A percentile compares a stretch with the other conserved stretches of the same genome.
Conservation (phyloP, 129 eudicot genomes). For the Oenanthe sinensis region DNA sequence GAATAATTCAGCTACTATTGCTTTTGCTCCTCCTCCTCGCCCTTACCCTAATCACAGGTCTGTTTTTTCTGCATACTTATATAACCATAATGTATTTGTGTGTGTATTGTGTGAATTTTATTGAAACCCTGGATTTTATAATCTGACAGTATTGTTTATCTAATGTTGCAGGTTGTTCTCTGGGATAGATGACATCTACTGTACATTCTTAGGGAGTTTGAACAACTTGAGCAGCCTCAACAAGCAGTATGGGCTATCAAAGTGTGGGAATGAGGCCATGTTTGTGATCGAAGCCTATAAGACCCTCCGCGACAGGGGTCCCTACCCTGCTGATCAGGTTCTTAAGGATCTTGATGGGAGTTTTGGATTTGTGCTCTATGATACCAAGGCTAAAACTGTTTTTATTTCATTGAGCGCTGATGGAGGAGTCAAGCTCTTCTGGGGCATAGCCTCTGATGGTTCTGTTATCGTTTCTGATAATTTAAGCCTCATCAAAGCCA, state of each 20-base stretch:
- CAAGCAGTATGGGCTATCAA: constrained; percentile 75
- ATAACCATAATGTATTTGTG: too few species aligned
- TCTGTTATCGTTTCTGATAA: constrained; percentile 75
- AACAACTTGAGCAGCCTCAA: constrained; percentile 61
- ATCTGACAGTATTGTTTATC: not conserved
- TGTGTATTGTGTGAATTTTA: not conserved
- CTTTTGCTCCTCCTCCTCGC: constrained; percentile 52
- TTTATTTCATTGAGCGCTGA: constrained; percentile 69
- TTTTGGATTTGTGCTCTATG: constrained; percentile 81
- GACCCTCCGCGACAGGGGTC: constrained; percentile 91
- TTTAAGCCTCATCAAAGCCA: constrained; percentile 51
- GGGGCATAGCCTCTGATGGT: constrained; percentile 79
- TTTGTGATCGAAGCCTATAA: constrained; percentile 83
- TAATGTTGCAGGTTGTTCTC: constrained; percentile 54
- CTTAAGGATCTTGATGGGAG: constrained; percentile 84
- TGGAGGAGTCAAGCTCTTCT: constrained; percentile 56
- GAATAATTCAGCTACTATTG: constrained; percentile 40
- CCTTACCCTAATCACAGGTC: constrained; percentile 53
- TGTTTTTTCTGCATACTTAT: not conserved
- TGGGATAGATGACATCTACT: constrained; percentile 62
- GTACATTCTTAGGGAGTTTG: constrained; percentile 70
- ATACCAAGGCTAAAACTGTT: constrained; percentile 51
- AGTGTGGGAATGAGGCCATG: constrained; percentile 62
- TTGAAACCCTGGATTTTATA: not conserved
- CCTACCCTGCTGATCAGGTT: constrained; percentile 77